Base-by-base conservation (phyloP, 257 asterid species). In the Marsdenia floribunda region DNA sequence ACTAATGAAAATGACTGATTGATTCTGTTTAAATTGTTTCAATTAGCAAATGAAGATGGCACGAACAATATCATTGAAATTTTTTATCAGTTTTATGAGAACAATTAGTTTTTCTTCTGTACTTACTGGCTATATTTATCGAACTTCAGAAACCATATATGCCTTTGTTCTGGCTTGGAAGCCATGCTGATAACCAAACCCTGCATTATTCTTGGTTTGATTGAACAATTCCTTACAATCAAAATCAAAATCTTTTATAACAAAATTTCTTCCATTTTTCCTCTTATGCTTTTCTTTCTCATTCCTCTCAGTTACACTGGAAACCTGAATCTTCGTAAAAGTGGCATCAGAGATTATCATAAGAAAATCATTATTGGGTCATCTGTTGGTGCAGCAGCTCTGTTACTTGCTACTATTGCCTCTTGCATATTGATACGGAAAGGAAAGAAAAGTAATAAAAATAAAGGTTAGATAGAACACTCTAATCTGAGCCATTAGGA, bases 311-410 rank as follows among this genome's bases (percentile, higher is more conserved):
- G 99, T 85, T 95, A 88, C 73, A 83, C 97, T 0, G 96, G 93
- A 33, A 95, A 92, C 80, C 11, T 72, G 40, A 75, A 83, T 82
- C 97, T 95, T 52, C 94, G 54, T 64, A 73, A 68, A 80, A 87
- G 85, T 59, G 75, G 84, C 77, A 85, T 75, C 40, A 67, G 83
- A 29, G 85, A 82, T 49, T 82, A 52, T 74, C 94, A 65, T 63
- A 84, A 76, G 81, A 90, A 87, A 73, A 86, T 92, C 64, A 92
- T 95, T 66, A 85, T 92, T 11, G 99, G 99, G 80, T 79, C 90
- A 3, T 81, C 94, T 38, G 83, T 95, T 24, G 99, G 96, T 44
- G 96, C 96, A 65, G 89, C 87, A 13, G 88, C 82, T 84, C 85
- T 95, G 77, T 88, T 92, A 75, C 67, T 90, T 73, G 94, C 92